Conservation (phyloP, 2,329 filamentous ascomycete species). For the Neopestalotiopsis sp. region DNA sequence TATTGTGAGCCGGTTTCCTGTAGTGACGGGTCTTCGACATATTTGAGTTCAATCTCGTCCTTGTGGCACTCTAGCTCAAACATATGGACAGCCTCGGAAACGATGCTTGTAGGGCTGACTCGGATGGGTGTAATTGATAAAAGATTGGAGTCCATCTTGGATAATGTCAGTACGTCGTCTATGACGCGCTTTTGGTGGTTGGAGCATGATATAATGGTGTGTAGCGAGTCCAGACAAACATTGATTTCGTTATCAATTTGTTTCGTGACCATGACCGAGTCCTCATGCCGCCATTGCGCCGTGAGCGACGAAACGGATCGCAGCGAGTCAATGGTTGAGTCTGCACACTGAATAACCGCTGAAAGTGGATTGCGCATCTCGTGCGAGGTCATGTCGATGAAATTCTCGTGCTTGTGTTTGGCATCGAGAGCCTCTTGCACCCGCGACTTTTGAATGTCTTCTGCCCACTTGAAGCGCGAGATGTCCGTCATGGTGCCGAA, state of each 20-base stretch:
- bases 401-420: constrained; percentile 75
- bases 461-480: constrained; percentile 83
- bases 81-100: constrained; percentile 75
- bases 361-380: constrained; percentile 80
- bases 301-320: constrained; percentile 41
- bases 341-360: constrained; percentile 77
- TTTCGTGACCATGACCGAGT: constrained; percentile 35
- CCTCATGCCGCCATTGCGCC: background rate
- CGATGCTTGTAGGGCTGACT: constrained; percentile 70
- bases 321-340: constrained; percentile 68
- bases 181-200: constrained; percentile 79
- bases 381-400: constrained; percentile 76
- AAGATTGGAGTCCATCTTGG: constrained; percentile 74
- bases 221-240: constrained; percentile 71
- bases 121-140: constrained; percentile 73
- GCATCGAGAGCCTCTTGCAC: constrained; percentile 82
- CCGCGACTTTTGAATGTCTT: constrained; percentile 77
- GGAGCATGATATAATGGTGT: constrained; percentile 80
- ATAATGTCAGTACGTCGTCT: constrained; percentile 70
- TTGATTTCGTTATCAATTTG: constrained; percentile 50
- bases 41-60: constrained; percentile 74
- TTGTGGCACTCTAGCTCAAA: constrained; percentile 77
- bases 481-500: constrained; percentile 87
- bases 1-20: constrained; percentile 68
- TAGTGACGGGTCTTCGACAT: constrained; percentile 72